Evolutionary conservation across 306 rosid species (phyloP), one percentile per base, ranked within the genome.

Genomic region (Glycyrrhiza uralensis): DNA sequence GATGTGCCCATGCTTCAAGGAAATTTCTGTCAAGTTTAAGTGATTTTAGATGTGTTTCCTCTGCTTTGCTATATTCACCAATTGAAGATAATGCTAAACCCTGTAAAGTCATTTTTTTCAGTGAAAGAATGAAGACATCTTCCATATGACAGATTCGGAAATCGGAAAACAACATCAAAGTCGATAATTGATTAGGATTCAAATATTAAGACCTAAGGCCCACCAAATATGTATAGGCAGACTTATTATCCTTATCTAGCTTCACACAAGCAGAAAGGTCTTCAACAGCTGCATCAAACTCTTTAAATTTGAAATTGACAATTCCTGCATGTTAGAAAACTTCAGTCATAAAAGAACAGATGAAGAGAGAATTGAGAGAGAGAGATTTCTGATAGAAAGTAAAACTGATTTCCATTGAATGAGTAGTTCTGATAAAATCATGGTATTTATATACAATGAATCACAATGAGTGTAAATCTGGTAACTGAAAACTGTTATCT

Each of bases 1-100:
- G 87, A 82, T 92, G 95, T 60, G 86, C 87, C 98, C 96, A 88
- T 66, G 95, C 96, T 83, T 92, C 98, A 4, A 92, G 95, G 60
- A 92, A 92, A 80, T 76, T 90, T 67, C 71, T 67, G 81, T 92
- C 98, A 63, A 86, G 55, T 66, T 86, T 82, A 77, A 92, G 87
- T 13, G 98, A 71, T 80, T 77, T 88, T 62, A 86, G 76, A 85
- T 88, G 96, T 46, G 91, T 96, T 85, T 90, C 96, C 86, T 92
- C 95, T 5, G 95, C 92, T 76, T 79, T 81, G 69, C 77, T 67
- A 72, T 88, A 92, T 62, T 92, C 95, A 66, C 98, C 96, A 72
- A 85, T 81, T 65, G 98, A 92, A 72, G 92, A 88, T 58, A 90
- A 84, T 47, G 96, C 88, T 79, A 92, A 88, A 77, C 98, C 98